Evolutionary conservation across 108 stramenopile species (phyloP), one percentile per base, ranked within the genome.

Genomic region (Nitzschia sp.): DNA sequence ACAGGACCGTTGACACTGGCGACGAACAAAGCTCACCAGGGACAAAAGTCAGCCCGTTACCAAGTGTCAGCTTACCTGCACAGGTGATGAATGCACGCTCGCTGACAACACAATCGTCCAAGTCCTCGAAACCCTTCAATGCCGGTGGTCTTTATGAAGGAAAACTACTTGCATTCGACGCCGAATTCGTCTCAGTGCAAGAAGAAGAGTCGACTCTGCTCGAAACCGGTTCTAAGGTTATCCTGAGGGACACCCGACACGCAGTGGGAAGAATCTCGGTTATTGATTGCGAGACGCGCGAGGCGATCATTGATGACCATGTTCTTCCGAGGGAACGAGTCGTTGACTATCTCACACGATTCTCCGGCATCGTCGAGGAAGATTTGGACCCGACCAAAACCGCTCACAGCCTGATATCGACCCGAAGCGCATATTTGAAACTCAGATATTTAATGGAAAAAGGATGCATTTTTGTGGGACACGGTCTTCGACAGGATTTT

Each of bases 271-370:
- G 97, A 45, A 81, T 97, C n/a, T 96, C 95, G 27, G 75, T 94
- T 0, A 70, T 98, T 38, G 84, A 94, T 72, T 92, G 90, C 47
- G 53, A 60, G 30, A 84, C 75, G 11, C 75, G 76, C 21, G 55
- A 68, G 38, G 84, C 92, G 0, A 59, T 98, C 26, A 59, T 97
- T 15, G 98, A 99, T 63, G 97, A 98, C 73, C 91, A 96, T 55
- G 91, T 99, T 29, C 56, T 96, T 44, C 96, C 92, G 45, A 69
- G 76, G 41, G 98, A 99, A 73, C 87, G 88, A 13, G 94, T 98
- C 25, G 88, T 91, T 16, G 98, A 99, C 72, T 95, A 92, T 69
- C 70, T 97, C 48, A 98, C 98, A 46, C 81, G 98, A 13, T 99
- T 99, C 66, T 88, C 86, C 47, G 98, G 98, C 25, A 86, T 99